Evolutionary conservation across 1,284 basidiomycete species (phyloP), one percentile per base, ranked within the genome.

Genomic region (Thecaphora thlaspeos): DNA sequence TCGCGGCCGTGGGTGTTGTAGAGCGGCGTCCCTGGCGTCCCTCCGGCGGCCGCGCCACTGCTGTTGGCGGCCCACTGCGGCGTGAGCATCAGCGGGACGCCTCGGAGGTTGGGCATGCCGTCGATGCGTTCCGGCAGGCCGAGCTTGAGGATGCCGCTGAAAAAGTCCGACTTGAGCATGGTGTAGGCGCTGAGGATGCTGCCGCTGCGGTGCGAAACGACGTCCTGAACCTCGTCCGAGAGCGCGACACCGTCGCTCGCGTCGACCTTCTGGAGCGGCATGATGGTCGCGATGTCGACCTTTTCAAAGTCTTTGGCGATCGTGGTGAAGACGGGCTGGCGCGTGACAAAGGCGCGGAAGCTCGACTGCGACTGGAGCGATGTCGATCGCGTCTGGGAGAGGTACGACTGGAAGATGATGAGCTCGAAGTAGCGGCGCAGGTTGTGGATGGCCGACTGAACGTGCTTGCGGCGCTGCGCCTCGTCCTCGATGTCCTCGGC

Each of bases 91-190:
- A 75, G 54, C 34, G 66, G 56, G 1, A 75, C 75, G 18, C 68
- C 68, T 3, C 76, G 58, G 50, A 77, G 38, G 41, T 77, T 77
- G 4, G 76, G 76, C 60, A 75, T 75, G 0, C 75, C 76, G 7
- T 75, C 73, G 21, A 77, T 75, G 12, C 62, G 55, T 41, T 71
- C 61, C 24, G 68, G 70, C 44, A 73, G 48, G 19, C 69, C 67
- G 12, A 63, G 52, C 52, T 69, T 71, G 50, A 73, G 51, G 44
- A 77, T 72, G 11, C 76, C 76, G 26, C 64, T 64, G 83, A 97
- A 97, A 81, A 96, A 93, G 79, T 97, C 93, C 51, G 90, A 93
- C 81, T 99, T 99, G 74, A 98, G 82, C 71, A 98, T 96, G 1
- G 92, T 94, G 14, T 88, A 91, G 0, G 90, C 88, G 3, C 91